These are phyloP conservation scores for Croton setiger DNA, from an alignment of 441 rosid species.

Conservation along the genomic window DNA sequence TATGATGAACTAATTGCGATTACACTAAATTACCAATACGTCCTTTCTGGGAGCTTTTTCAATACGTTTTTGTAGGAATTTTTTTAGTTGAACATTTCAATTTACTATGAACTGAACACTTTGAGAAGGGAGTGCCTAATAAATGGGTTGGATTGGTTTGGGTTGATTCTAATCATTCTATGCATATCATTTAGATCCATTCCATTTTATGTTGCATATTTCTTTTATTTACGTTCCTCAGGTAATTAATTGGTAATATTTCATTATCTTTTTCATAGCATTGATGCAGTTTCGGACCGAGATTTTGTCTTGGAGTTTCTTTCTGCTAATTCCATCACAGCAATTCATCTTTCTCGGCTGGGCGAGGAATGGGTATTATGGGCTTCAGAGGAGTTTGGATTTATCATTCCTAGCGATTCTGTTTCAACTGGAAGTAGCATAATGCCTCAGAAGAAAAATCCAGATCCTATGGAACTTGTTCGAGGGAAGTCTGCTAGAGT, in stretches of 20 bases:
- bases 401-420: slow-evolving; percentile 77
- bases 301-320: slow-evolving; percentile 87
- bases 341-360: slow-evolving; percentile 80
- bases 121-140: not conserved
- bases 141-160: not conserved
- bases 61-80: not conserved
- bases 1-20: not conserved
- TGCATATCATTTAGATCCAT: slow-evolving; percentile 3
- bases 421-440: slow-evolving; percentile 97
- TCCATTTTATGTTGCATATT: not conserved
- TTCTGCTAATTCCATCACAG: slow-evolving; percentile 70
- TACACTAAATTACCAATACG: not conserved
- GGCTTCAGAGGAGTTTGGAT: slow-evolving; percentile 98
- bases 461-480: slow-evolving; percentile 99
- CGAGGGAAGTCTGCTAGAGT: slow-evolving; percentile 90
- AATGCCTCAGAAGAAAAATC: slow-evolving; percentile 99
- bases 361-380: slow-evolving; percentile 98
- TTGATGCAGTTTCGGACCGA: slow-evolving; percentile 94
- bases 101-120: not conserved
- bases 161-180: not conserved
- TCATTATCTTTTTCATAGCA: slow-evolving; percentile 44
- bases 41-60: slow-evolving; percentile 2
- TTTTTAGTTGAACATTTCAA: not conserved
- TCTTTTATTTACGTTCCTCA: slow-evolving; percentile 9
- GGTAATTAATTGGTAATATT: slow-evolving; percentile 23